These are phyloP conservation scores for Rutidosis leptorrhynchoides DNA, from an alignment of 129 eudicot species.

Conservation along the genomic window DNA sequence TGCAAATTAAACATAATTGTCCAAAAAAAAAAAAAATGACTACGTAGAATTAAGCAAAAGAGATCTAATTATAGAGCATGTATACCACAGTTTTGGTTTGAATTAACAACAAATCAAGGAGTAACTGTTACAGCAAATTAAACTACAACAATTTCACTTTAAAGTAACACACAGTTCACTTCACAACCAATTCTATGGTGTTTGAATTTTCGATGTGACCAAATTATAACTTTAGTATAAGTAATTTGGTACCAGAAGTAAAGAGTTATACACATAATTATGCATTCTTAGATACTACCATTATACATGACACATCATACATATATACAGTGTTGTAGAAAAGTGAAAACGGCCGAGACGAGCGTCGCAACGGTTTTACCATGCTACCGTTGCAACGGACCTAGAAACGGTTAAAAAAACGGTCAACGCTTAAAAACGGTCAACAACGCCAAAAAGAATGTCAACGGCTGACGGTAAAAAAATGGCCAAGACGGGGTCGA, in stretches of 20 bases:
- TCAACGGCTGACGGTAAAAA: too few relatives aligned
- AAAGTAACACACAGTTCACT: conserved; percentile 5
- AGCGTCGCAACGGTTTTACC: too few relatives aligned
- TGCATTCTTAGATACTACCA: background rate
- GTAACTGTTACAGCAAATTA: too few relatives aligned
- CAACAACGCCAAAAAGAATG: too few relatives aligned
- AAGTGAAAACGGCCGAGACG: too few relatives aligned
- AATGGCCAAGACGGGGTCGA: too few relatives aligned
- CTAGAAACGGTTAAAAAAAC: too few relatives aligned
- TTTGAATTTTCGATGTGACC: background rate
- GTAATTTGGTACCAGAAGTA: background rate
- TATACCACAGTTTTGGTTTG: background rate
- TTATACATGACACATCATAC: background rate
- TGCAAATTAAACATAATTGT: conserved; percentile 33
- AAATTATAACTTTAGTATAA: background rate
- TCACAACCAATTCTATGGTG: background rate
- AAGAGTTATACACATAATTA: background rate
- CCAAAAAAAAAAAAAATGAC: background rate
- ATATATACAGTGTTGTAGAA: too few relatives aligned
- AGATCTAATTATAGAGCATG: background rate
- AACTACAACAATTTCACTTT: background rate
- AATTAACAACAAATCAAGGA: background rate
- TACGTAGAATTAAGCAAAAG: background rate
- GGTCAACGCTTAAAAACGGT: too few relatives aligned
- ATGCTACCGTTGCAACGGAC: too few relatives aligned